Base-by-base conservation (phyloP, 2,329 filamentous ascomycete species). In the Rutstroemia sydowiana region DNA sequence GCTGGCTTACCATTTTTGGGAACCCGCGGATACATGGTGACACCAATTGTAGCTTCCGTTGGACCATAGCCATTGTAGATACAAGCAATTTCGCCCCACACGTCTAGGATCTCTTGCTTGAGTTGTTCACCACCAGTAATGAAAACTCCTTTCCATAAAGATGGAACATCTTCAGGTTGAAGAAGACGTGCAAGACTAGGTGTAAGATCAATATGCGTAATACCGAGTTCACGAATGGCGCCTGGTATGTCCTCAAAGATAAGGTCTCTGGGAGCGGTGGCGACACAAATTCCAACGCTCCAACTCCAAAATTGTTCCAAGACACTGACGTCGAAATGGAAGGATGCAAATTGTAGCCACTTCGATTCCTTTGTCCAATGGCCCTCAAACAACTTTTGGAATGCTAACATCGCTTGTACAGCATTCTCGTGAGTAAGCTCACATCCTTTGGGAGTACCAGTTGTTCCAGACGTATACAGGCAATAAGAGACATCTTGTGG, bases 281-380 rank as follows among this genome's bases (percentile, higher is more conserved):
- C 85, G 0, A 96, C 78, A 3, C 86, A 84, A 23, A 96, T 90
- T 1, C 90, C 90, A 1, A 93, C 87, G 26, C 85, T 89, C 91
- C 91, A 96, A 53, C 85, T 93, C 89, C 89, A 96, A 66, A 92
- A 96, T 63, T 95, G 91, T 64, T 96, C 91, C 0, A 96, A 75
- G 0, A 96, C 87, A 1, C 88, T 93, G 3, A 96, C 91, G 61
- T 96, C 92, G 55, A 96, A 96, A 67, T 95, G 92, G 52, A 95
- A 88, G 0, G 89, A 91, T 1, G 92, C 92, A 64, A 96, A 96
- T 64, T 96, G 92, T 1, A 96, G 74, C 85, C 89, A 96, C 53
- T 86, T 81, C 0, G 90, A 95, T 0, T 77, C 65, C 0, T 73
- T 62, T 37, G 85, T 76, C 87, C 89, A 95, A 61, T 88, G 85